Base-by-base conservation (phyloP, 1,284 basidiomycete species). In the Cryptococcus hybrid region DNA sequence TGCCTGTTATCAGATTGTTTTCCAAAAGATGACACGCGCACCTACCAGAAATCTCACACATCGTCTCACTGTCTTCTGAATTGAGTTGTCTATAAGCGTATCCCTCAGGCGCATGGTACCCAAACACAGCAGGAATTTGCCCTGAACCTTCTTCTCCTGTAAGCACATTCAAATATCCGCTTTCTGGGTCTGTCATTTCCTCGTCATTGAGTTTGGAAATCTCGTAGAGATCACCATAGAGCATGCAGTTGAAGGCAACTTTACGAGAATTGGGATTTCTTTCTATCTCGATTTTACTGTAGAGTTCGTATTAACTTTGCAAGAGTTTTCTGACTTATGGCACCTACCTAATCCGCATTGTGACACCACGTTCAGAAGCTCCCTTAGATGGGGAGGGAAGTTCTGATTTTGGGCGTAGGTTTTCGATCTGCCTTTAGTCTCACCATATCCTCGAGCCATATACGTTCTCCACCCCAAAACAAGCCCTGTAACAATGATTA, bases 391-490 rank as follows among this genome's bases (percentile, higher is more conserved):
- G 66, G 2, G 57, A 37, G 52, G 45, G 9, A 68, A 54, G 3
- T n/a, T 24, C 34, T 63, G 65, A 2, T 44, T 11, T 0, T 72
- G 24, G 24, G 24, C 24, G 71, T 8, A 76, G 50, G 5, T 68
- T 67, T 50, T 24, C 24, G 24, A 24, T 24, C 24, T 24, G 24
- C 24, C 24, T 67, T 67, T 50, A 93, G 78, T n/a, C 90, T 84
- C 30, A 92, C 84, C 54, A 92, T 82, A 63, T 93, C 90, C 58
- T 88, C 88, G 7, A 83, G 79, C 90, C 90, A 93, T 55, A 93
- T 87, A n/a, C 89, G 83, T 71, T 93, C 91, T 0, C 86, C 84
- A 7, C 90, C 91, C 86, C 88, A 89, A 89, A 89, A 93, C 11
- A 92, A 69, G 0, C 90, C 90, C 72, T 24, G 24, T 24, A 24